These are phyloP conservation scores for Picea abies DNA, from an alignment of 83 land plant species.

Conservation along the genomic window DNA sequence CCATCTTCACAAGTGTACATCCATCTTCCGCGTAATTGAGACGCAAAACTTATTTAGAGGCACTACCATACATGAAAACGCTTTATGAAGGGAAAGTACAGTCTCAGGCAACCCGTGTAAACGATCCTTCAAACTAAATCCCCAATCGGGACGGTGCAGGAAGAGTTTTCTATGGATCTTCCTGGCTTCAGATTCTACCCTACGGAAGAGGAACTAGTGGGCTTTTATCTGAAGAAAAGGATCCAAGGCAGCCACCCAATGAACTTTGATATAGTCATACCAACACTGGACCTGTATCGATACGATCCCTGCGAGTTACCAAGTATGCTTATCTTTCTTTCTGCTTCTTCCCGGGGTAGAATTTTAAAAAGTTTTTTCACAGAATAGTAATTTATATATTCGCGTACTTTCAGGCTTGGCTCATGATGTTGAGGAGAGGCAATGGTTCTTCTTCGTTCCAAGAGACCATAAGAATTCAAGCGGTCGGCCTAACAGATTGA, in stretches of 20 bases:
- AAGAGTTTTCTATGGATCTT: conserved; percentile 15
- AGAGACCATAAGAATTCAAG: conserved; percentile 41
- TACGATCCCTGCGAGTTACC: conserved; percentile 88
- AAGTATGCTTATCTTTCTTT: conserved; percentile 22
- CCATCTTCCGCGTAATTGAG: too few relatives aligned
- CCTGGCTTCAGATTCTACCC: conserved; percentile 73
- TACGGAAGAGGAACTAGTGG: conserved; percentile 78
- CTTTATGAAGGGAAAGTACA: too few relatives aligned
- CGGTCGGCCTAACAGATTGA: conserved; percentile 46
- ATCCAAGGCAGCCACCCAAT: conserved; percentile 52
- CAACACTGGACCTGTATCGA: conserved; percentile 67
- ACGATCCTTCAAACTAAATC: too few relatives aligned
- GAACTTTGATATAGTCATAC: conserved; percentile 39
- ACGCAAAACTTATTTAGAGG: too few relatives aligned
- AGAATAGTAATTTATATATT: neutral
- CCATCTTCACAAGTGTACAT: too few relatives aligned
- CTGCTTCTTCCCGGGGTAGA: neutral
- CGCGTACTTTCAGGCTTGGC: neutral
- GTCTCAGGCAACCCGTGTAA: too few relatives aligned
- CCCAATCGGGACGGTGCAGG: neutral
- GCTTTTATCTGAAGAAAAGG: conserved; percentile 69
- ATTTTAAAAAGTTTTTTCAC: neutral
- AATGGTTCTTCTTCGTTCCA: conserved; percentile 56
- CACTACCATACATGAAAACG: too few relatives aligned
- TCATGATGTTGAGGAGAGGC: conserved; percentile 16